Evolutionary conservation across 2,329 filamentous ascomycete species (phyloP), one percentile per base, ranked within the genome.

Genomic region (Fragosphaeria purpurea): DNA sequence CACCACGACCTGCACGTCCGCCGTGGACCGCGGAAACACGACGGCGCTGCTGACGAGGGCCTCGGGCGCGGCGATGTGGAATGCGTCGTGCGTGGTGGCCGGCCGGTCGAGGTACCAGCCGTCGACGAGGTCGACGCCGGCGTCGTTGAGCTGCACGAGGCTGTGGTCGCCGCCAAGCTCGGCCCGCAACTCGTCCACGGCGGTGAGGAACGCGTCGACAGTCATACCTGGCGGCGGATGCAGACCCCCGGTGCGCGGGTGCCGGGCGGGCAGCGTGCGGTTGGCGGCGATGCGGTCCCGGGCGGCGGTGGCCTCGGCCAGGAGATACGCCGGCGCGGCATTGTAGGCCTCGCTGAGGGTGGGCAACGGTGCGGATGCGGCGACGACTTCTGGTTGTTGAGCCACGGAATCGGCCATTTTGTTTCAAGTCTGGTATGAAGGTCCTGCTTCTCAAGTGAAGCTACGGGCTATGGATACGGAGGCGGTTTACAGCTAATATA

Each of bases 1-100:
- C 38, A 75, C 67, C 32, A 76, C 62, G 1, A 59, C 59, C 59
- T 76, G 73, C 4, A 75, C 72, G 47, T 77, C 71, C 59, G 65
- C 64, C 0, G 68, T 69, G 4, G 60, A 66, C 13, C 66, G 65
- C 8, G 71, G 70, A 47, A 69, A 73, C 4, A 68, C 67, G 5
- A 70, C 63, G 5, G 70, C 71, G 37, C 66, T 68, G 42, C 64
- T 67, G 34, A 70, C 63, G 38, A 73, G 64, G 30, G 68, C 63
- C 50, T 73, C 70, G 48, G 68, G 65, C 42, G 69, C 66, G 41
- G 65, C 60, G 4, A 71, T 59, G 49, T 70, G 66, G 55, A 68
- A 70, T 37, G 67, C 65, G 54, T 72, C 69, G 54, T 72, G 70
- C 3, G 69, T 66, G 39, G 69, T 68, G 2, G 49, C 47, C 32